Evolutionary conservation across 306 rosid species (phyloP), one percentile per base, ranked within the genome.

Genomic region (Calophaca sinica): DNA sequence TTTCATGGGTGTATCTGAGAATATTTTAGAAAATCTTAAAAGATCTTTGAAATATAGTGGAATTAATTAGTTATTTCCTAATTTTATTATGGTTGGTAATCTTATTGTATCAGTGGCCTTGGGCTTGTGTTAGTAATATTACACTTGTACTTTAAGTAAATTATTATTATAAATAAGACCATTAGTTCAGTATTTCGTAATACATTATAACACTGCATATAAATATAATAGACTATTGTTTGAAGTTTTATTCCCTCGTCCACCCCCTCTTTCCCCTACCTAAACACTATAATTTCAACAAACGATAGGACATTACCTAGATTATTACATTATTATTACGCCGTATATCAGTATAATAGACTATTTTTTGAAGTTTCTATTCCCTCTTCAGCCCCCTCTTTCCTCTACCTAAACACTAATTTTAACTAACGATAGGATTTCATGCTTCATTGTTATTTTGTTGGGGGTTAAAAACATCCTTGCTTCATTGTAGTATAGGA

Each of bases 51-150:
- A 74, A 28, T 50, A 35, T 39, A 52, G 64, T 63, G 55, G 20
- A 64, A 42, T 53, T 33, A 75, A 29, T 53, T 41, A 57, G 42
- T 76, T 65, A 15, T 76, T 66, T 48, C 28, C 58, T 44, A 41
- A 32, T 39, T 42, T 76, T 42, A 42, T 76, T 14, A 69, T 38
- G 45, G 57, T 29, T 46, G 11, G 54, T 45, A 66, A 41, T 45
- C 41, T 32, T 66, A 35, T 35, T 46, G 9, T 11, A 20, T 53
- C 35, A 10, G 39, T 39, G 46, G 14, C 59, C 33, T 38, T 20
- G 75, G 61, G 66, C 26, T 55, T 67, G 42, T 38, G 42, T 48
- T 58, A 15, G 50, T 45, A 33, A 29, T 62, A 51, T 12, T 62
- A 46, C 12, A 5, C 13, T 33, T 48, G 31, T 20, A 48, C 29